A percentile compares a stretch with the other conserved stretches of the same genome.
phyloP scores from a whole-genome alignment of 305 asterid genomes.

The Plantago coronopus region DNA sequence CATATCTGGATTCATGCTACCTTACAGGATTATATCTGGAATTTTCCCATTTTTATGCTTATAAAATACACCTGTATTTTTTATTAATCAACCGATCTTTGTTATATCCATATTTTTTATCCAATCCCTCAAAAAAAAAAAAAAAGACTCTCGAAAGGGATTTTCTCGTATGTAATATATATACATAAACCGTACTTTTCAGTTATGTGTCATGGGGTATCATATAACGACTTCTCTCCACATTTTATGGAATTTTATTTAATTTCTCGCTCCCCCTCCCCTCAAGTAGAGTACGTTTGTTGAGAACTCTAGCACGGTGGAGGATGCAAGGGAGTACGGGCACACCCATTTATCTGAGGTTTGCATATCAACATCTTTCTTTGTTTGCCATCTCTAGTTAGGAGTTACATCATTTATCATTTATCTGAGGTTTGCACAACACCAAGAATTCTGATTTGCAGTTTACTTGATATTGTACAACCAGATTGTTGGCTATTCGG shows the following conservation, averaged over 20 bases:
- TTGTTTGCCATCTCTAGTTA: not conserved
- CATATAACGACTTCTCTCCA: not conserved
- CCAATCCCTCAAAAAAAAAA: too few species aligned
- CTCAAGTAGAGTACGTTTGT: slow-evolving; percentile 71
- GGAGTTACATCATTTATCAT: too few species aligned
- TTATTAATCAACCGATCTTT: too few species aligned
- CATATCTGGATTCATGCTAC: too few species aligned
- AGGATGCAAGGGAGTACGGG: slow-evolving; percentile 78
- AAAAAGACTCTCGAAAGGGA: too few species aligned
- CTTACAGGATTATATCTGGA: too few species aligned
- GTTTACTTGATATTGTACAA: slow-evolving; percentile 19
- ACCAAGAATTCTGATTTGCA: slow-evolving; percentile 13
- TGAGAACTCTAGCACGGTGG: slow-evolving; percentile 50
- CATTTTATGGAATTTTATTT: slow-evolving; percentile 1
- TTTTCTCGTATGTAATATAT: too few species aligned
- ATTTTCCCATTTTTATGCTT: too few species aligned
- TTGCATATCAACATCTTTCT: slow-evolving; percentile 10
- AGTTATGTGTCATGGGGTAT: too few species aligned
- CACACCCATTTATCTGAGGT: slow-evolving; percentile 97
- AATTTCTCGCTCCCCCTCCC: slow-evolving; percentile 16
- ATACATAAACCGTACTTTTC: too few species aligned
- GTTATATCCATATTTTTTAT: too few species aligned
- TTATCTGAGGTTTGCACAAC: slow-evolving; percentile 65
- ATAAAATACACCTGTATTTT: too few species aligned
- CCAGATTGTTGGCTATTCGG: slow-evolving; percentile 69